Conservation (phyloP, 2,329 filamentous ascomycete species). For the Tolypocladium nubicola region DNA sequence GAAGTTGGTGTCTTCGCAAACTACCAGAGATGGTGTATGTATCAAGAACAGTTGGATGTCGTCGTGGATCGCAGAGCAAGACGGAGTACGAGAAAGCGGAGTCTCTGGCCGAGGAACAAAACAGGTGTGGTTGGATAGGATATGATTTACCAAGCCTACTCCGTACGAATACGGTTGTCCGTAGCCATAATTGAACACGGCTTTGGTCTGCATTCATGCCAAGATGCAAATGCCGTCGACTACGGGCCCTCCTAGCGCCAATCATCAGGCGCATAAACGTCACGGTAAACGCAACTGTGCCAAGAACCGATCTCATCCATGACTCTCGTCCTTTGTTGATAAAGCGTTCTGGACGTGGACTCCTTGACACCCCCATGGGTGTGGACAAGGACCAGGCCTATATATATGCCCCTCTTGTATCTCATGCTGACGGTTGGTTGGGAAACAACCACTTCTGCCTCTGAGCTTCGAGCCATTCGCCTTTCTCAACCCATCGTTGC, state of each 20-base stretch:
- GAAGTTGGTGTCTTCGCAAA: no score
- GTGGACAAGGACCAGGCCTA: not conserved
- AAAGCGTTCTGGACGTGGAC: not conserved
- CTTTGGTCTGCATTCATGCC: not conserved
- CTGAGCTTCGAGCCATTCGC: constrained; percentile 33
- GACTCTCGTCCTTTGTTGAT: not conserved
- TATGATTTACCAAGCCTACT: no score
- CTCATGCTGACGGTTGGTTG: not conserved
- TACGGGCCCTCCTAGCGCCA: not conserved
- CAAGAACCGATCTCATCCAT: not conserved
- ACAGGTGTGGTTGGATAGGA: not conserved
- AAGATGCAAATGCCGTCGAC: not conserved
- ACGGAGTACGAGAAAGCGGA: no score
- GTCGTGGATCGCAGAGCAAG: no score
- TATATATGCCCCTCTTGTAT: not conserved
- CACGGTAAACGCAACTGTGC: not conserved
- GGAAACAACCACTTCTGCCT: constrained; percentile 8
- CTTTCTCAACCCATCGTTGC: constrained; percentile 41
- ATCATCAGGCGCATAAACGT: not conserved
- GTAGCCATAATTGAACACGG: not conserved
- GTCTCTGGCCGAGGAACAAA: not conserved
- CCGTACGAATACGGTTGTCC: no score
- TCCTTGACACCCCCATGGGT: not conserved
- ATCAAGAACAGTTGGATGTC: no score
- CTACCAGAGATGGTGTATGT: no score